Base-by-base conservation (phyloP, 2,329 filamentous ascomycete genomes). In the Pyrenochaeta sp. region DNA sequence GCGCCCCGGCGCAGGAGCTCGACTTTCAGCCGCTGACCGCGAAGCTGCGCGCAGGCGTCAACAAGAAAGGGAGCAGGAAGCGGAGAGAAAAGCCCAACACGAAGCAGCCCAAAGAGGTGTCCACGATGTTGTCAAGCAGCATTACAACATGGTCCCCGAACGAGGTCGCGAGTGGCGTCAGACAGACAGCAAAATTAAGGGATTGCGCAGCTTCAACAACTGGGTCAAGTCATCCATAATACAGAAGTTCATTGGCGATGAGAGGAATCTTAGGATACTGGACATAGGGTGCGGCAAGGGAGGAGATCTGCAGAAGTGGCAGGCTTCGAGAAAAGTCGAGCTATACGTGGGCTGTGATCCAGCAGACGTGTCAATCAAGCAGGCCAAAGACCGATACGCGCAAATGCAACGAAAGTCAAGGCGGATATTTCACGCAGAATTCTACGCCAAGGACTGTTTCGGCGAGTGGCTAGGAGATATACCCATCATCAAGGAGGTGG, bases 181-280 rank as follows among this genome's bases (percentile, higher is more conserved):
- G 75, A 96, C 92, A 6, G 93, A 96, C 72, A 96, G 91, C 77
- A 90, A 91, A 71, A 99, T 99, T 82, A 97, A 96, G 80, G 95
- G 95, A 0, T 82, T 99, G 52, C 88, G 95, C 52, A 92, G 91
- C 66, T 95, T 97, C 83, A 99, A 99, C 81, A 99, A 99, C 78
- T 99, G 95, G 95, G 87, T 99, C 80, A 99, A 99, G 83, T 97
- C 92, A 74, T 94, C 91, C 49, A 87, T 98, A 67, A 98, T 99
- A 67, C 93, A 98, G 75, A 97, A 97, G 76, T 98, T 97, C 80
- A 76, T 75, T 39, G 78, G 79, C 48, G 79, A 82, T 34, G 75
- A 78, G 56, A 77, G 76, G n/a, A 72, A 88, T 55, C 82, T 98
- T 46, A 84, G 94, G 22, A 91, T 99, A 10, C 85, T 99, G 24